A percentile compares a stretch with the other conserved stretches of the same genome.
These are phyloP conservation scores for Mycotypha africana DNA, from an alignment of 371 early-diverging fungal genomes.

Conservation along the genomic window DNA sequence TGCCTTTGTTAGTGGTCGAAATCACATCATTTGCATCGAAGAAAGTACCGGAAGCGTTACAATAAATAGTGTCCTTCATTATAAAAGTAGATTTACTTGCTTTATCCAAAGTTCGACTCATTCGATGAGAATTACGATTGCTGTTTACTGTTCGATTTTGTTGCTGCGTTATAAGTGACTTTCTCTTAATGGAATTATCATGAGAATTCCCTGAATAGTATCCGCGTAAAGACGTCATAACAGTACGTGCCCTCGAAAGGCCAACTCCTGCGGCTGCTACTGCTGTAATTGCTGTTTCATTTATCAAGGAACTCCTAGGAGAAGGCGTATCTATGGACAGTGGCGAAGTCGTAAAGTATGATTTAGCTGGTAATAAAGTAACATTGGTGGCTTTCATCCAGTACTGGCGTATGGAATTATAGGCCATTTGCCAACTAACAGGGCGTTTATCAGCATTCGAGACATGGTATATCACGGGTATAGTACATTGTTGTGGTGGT, in stretches of 20 bases:
- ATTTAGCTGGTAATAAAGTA: conserved; percentile 18
- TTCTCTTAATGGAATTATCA: too few species aligned
- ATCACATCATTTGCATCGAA: conserved; percentile 25
- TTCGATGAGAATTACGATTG: conserved; percentile 25
- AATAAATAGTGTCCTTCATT: conserved; percentile 22
- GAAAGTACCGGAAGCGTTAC: conserved; percentile 20
- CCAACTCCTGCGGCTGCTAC: neutral
- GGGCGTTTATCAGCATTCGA: conserved; percentile 23
- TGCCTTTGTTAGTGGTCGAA: conserved; percentile 5
- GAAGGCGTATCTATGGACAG: neutral
- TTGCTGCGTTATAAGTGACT: neutral
- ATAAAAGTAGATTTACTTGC: conserved; percentile 14
- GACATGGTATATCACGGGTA: conserved; percentile 37
- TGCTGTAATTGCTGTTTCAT: neutral
- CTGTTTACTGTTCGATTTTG: neutral
- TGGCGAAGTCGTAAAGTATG: conserved; percentile 24
- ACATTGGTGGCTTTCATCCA: conserved; percentile 32
- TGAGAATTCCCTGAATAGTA: too few species aligned
- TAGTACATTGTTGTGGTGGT: conserved; percentile 3
- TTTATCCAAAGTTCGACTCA: conserved; percentile 17
- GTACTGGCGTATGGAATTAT: conserved; percentile 40
- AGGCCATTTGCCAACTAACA: conserved; percentile 31
- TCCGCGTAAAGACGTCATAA: conserved; percentile 36
- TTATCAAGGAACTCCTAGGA: too few species aligned
- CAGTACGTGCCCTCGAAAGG: conserved; percentile 39